Evolutionary conservation across 495 filamentous ascomycete species (phyloP), one percentile per base, ranked within the genome.

Genomic region (Elasticomyces elasticus): DNA sequence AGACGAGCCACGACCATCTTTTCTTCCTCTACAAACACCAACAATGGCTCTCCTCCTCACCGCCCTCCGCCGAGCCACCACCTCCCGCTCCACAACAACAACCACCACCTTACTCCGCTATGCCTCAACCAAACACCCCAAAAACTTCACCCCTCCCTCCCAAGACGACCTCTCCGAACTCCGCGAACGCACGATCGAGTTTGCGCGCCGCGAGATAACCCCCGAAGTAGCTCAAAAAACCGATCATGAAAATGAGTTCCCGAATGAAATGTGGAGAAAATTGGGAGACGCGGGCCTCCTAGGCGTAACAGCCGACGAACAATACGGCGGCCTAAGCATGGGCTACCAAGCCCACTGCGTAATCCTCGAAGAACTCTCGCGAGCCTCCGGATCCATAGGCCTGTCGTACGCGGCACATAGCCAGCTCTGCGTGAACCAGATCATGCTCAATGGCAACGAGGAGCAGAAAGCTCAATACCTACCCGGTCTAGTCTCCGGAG

Each of bases 311-410:
- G 94, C 87, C 13, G 88, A 95, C 67, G 91, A 96, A 67, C 84
- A 89, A 38, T 90, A 91, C 49, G 94, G 92, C 37, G 92, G 92
- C 2, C 68, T 97, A 49, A 86, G 77, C 2, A 82, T 97, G 79
- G 92, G 92, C 33, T 98, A 98, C 70, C 94, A 98, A 68, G 94
- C 94, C 26, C 92, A 98, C 65, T 96, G 90, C 66, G 74, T 94
- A 4, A 87, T 96, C 10, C 90, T 98, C 85, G 92, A 98, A 66
- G 92, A 97, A 72, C 72, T 85, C 13, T 81, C 78, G 56, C 75
- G 82, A 52, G 82, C 82, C 27, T 82, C 78, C 59, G 80, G 90
- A 37, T 92, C 87, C 60, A 91, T 98, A 57, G 92, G 82, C 6
- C 79, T 98, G 6, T 85, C 86, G 31, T 98, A 98, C 66, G 92